Base-by-base conservation (phyloP, 2,329 filamentous ascomycete genomes). In the Berkeleyomyces basicola region DNA sequence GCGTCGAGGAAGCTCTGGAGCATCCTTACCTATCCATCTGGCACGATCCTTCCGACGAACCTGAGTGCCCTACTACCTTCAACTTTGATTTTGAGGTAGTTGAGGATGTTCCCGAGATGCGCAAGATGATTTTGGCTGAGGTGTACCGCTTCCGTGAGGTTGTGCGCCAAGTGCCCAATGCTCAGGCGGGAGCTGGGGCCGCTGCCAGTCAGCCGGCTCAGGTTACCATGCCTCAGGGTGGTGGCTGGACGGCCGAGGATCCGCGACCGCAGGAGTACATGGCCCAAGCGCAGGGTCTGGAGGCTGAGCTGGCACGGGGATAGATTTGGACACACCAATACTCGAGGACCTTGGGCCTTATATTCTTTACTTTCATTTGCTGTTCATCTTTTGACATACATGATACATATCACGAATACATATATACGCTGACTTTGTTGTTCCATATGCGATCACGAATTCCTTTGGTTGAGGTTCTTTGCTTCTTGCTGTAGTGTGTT, bases 61-160 rank as follows among this genome's bases (percentile, higher is more conserved):
- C 93, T 23, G 83, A 86, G 67, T 97, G 92, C 77, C 91, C 91
- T 0, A 88, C 87, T 14, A 91, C 90, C 16, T 99, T 99, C 76
- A 91, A 99, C 78, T 99, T 99, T 77, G 87, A 92, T 72, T 99
- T 99, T 71, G 93, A 99, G 74, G 85, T 96, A n/a, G 84, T 96
- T 46, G 92, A 99, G 61, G 93, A 97, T 53, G 90, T 99, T 23
- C 81, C 79, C 31, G 88, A 96, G 68, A 97, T 99, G 91, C 88
- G 93, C 72, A 85, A 86, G 74, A 95, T 96, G 89, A 99, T 99
- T 67, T 79, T 96, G 65, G 87, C 92, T n/a, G 93, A 99, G 74
- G 93, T 99, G 58, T 80, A 84, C 71, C 81, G 84, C 67, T 99
- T 99, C 83, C 84, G 93, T 66, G 79, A 82, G 70, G 68, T 73